Percentiles rank a stretch among this genome's conserved stretches.
Evolutionary conservation across 345 rosid species (phyloP).

Genomic region (Citrus mangshanensis): DNA sequence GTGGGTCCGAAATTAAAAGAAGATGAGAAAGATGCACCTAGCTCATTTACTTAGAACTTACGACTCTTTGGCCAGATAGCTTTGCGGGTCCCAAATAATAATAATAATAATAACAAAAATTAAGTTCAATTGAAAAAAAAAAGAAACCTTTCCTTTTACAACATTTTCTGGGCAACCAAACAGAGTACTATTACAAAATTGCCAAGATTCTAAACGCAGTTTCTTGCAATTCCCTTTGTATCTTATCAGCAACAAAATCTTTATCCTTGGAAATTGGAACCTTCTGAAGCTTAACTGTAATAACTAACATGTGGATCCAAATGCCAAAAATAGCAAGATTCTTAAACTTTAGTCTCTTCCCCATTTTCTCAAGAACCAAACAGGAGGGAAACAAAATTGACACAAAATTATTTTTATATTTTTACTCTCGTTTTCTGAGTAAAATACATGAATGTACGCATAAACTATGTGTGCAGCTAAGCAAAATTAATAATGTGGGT

Average conservation of each 20-base stretch:
- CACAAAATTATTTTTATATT: too few relatives aligned
- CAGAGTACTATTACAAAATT: background rate
- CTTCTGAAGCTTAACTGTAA: background rate
- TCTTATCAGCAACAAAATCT: constrained; percentile 6
- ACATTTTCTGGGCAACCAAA: background rate
- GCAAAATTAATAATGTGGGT: background rate
- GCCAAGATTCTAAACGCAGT: background rate
- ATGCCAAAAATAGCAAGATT: background rate
- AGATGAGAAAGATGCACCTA: background rate
- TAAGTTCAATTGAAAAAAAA: background rate
- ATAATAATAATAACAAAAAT: background rate
- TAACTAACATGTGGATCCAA: background rate
- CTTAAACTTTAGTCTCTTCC: background rate
- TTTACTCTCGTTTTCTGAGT: too few relatives aligned
- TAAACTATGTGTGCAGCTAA: background rate
- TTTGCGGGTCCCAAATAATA: background rate
- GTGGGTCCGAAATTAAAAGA: background rate
- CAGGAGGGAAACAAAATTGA: background rate
- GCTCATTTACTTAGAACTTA: background rate
- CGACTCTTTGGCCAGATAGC: background rate
- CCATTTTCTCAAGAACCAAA: background rate
- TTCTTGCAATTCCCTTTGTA: background rate
- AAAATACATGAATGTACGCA: too few relatives aligned
- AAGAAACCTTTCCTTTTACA: background rate
- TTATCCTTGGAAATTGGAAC: background rate